A percentile compares a stretch with the other conserved stretches of the same genome.
phyloP scores from a whole-genome alignment of 768 basidiomycete species.

The Pleurotus salmoneostramineus region DNA sequence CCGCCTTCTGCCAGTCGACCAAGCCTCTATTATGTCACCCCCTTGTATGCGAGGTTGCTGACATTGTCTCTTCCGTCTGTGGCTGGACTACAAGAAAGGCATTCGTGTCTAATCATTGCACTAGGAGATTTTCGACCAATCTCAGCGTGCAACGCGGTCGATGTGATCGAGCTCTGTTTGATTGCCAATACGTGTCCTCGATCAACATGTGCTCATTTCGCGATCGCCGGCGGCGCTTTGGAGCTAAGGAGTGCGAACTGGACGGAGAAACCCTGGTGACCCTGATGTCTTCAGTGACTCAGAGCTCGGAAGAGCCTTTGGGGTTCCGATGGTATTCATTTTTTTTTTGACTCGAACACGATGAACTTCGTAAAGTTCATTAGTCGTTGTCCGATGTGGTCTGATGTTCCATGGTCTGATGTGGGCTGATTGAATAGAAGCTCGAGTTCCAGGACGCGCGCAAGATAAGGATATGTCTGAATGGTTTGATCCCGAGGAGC shows the following conservation, averaged over 20 bases:
- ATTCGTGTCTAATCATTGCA: background rate
- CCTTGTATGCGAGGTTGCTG: too few relatives aligned
- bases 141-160: background rate
- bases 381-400: too few relatives aligned
- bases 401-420: too few relatives aligned
- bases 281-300: conserved; percentile 4
- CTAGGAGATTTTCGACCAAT: background rate
- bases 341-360: too few relatives aligned
- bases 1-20: too few relatives aligned
- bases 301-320: background rate
- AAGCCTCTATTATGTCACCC: too few relatives aligned
- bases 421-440: too few relatives aligned
- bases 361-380: too few relatives aligned
- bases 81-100: too few relatives aligned
- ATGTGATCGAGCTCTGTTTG: background rate
- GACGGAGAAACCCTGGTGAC: background rate
- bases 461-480: background rate
- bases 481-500: background rate
- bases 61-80: too few relatives aligned
- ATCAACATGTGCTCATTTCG: conserved; percentile 5
- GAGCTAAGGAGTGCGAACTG: background rate
- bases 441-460: background rate
- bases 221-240: conserved; percentile 4
- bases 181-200: background rate
- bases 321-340: too few relatives aligned